Evolutionary conservation across 352 stramenopile genomes (phyloP), one percentile per base, ranked within the genome.

Genomic region (Pythium apleroticum): DNA sequence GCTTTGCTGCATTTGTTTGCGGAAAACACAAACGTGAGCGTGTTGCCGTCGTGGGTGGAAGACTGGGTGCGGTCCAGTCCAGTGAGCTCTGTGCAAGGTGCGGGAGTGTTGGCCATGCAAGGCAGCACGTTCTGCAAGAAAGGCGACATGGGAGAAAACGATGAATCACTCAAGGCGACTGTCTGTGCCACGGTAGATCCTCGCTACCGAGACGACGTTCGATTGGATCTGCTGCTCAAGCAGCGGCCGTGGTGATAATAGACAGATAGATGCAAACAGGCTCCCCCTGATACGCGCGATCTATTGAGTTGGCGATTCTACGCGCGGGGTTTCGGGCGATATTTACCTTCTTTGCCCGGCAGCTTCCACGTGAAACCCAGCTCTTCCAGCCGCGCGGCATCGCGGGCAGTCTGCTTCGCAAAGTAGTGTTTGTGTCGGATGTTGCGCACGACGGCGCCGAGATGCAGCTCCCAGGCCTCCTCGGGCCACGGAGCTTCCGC

Each of bases 321-420:
- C n/a, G n/a, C n/a, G n/a, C n/a, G n/a, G n/a, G n/a, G n/a, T n/a
- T n/a, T n/a, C n/a, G n/a, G n/a, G n/a, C n/a, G n/a, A n/a, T n/a
- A n/a, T n/a, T n/a, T n/a, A n/a, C n/a, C n/a, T n/a, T n/a, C n/a
- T n/a, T n/a, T n/a, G n/a, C n/a, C 11, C 8, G 33, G 12, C 8
- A 12, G 33, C 33, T 22, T 46, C 37, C 37, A 46, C 37, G 7
- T 8, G 4, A 46, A 84, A 2, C 76, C 79, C 5, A 89, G 54
- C 19, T 60, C 60, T 52, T 89, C 65, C 4, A 87, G 69, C 28
- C 74, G 70, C 10, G 66, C 11, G 14, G 60, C 68, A 54, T 87
- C 77, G 28, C 77, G 85, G 20, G 76, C 64, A 30, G 86, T 81
- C 57, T 76, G 77, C 30, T 75, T 60, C 0, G 61, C 66, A 37